Base-by-base conservation (phyloP, 176 grass and related monocot genomes). In the Otatea glauca region DNA sequence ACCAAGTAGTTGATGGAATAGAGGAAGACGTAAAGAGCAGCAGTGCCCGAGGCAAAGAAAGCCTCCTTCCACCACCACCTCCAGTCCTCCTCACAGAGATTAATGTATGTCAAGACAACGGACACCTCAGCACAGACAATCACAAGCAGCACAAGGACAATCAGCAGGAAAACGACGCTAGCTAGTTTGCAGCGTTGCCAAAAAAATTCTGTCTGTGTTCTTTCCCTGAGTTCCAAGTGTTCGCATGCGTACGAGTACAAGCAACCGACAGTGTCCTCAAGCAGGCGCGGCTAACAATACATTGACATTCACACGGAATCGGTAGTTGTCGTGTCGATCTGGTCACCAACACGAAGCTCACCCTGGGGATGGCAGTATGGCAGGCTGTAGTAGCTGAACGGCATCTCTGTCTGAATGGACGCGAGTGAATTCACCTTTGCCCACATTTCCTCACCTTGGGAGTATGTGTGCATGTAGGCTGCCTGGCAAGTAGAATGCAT, bases 1-100 rank as follows among this genome's bases (percentile, higher is more conserved):
- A 96, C 84, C 94, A 96, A 81, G 85, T 96, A 96, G 81, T 96
- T 93, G 84, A 96, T 89, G 39, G 94, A 96, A 87, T 96, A 93
- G 53, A 96, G 91, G 82, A 96, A 93, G 38, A 96, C 94, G 27
- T 96, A 96, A 56, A 96, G 53, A 20, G 94, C 89, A 37, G 91
- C 91, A n/a, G 94, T 93, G 66, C 91, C 94, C 17, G 91, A 83
- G 9, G 94, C 89, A 35, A 93, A 93, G 79, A 96, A 96, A 38
- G 91, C 86, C 75, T 91, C 86, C 75, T 91, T 93, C 29, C 29
- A 29, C 94, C 94, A 96, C 94, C 94, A 96, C 78, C 81, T 93
- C 91, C 91, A 96, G 80, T 96, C 87, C 91, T 96, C 91, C 54
- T 88, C 94, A 7, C 94, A 96, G 10, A 96, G 10, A 49, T 93